phyloP scores from a whole-genome alignment of 2,329 filamentous ascomycete genomes.

The Xylaria sp. region DNA sequence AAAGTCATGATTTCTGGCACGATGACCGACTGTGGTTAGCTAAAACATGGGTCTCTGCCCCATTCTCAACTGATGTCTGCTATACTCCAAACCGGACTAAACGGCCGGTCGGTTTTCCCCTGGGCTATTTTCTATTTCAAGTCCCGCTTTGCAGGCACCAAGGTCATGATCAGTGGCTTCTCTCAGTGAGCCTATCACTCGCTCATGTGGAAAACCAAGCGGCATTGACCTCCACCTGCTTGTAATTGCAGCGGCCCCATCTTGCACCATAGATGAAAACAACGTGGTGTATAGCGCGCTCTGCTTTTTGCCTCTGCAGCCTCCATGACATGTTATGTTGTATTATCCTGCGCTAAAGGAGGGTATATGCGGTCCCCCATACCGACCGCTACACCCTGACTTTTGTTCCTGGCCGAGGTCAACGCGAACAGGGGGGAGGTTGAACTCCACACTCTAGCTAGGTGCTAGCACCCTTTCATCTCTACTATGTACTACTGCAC shows the following conservation, averaged over 20 bases:
- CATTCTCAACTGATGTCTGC: constrained; percentile 41
- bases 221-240: constrained; percentile 46
- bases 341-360: constrained; percentile 44
- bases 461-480: constrained; percentile 47
- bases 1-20: constrained; percentile 33
- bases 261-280: constrained; percentile 27
- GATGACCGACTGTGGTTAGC: constrained; percentile 38
- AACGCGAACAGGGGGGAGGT: constrained; percentile 42
- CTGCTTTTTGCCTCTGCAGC: constrained; percentile 41
- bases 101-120: constrained; percentile 40
- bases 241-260: constrained; percentile 43
- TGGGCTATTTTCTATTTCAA: constrained; percentile 21
- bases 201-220: constrained; percentile 38
- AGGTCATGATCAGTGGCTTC: constrained; percentile 38
- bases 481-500: constrained; percentile 46
- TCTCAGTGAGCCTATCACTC: constrained; percentile 42
- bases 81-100: constrained; percentile 45
- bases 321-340: constrained; percentile 43
- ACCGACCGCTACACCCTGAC: constrained; percentile 33
- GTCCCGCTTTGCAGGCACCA: constrained; percentile 42
- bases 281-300: constrained; percentile 44
- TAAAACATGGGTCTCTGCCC: constrained; percentile 37
- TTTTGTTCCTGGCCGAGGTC: constrained; percentile 45
- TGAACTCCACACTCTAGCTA: constrained; percentile 46
- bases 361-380: constrained; percentile 42